Percentiles rank a stretch among this genome's conserved stretches.
Evolutionary conservation across 768 basidiomycete genomes (phyloP).

Genomic region (Termitomyces sp.): DNA sequence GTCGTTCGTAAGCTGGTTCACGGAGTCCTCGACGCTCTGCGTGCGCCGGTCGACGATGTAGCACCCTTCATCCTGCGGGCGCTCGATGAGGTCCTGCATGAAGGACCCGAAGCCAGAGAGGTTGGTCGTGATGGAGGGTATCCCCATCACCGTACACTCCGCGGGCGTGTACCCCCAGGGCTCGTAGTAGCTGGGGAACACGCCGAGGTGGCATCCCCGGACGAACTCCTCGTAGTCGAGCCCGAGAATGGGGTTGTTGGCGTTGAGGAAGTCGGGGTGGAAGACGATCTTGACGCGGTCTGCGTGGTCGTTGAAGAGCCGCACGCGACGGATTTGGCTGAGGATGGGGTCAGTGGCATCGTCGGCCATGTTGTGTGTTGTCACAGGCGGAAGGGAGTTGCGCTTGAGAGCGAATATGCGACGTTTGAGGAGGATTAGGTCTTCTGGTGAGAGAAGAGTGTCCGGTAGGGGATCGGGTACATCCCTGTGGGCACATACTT

Average conservation of each 20-base stretch:
- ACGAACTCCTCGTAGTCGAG: constrained; percentile 99
- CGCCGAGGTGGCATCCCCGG: constrained; percentile 94
- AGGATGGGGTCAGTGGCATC: constrained; percentile 90
- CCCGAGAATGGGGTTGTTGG: constrained; percentile 95
- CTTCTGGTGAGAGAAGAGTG: constrained; percentile 81
- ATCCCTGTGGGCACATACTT: constrained; percentile 46
- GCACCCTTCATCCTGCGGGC: constrained; percentile 90
- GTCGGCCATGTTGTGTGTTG: constrained; percentile 99
- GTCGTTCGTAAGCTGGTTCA: constrained; percentile 71
- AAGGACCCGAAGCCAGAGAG: constrained; percentile 97
- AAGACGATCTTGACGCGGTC: constrained; percentile 98
- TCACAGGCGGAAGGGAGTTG: constrained; percentile 89
- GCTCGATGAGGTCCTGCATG: constrained; percentile 97
- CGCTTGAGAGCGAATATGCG: constrained; percentile 96
- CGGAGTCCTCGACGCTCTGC: constrained; percentile 88
- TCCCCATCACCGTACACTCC: constrained; percentile 99
- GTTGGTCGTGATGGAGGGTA: constrained; percentile 96
- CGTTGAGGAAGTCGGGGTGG: constrained; percentile 97
- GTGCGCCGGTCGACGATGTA: constrained; percentile 93
- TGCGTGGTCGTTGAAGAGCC: constrained; percentile 81
- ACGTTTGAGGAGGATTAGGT: constrained; percentile 91
- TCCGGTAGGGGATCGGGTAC: constrained; percentile 70
- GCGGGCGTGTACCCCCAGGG: constrained; percentile 97
- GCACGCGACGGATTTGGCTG: constrained; percentile 90
- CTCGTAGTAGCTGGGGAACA: constrained; percentile 97